Percentiles rank a stretch among this genome's conserved stretches.
These are phyloP conservation scores for Pichia pseudocactophila DNA, from an alignment of 805 yeast species.

Conservation along the genomic window DNA sequence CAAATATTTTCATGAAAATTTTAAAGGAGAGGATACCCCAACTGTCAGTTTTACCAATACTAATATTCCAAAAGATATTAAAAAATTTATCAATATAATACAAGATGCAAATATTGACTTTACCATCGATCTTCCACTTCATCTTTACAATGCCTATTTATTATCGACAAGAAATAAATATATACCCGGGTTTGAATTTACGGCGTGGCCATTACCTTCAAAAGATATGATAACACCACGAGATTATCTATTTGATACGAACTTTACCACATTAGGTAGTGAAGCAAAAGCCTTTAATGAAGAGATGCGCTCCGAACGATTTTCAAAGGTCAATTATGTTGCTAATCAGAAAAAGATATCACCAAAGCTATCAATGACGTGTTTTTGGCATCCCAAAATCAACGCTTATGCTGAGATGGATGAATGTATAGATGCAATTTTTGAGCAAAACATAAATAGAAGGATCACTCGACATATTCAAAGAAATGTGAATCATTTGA, in stretches of 20 bases:
- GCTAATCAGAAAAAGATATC: background rate
- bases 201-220: conserved; percentile 9
- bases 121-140: conserved; percentile 50
- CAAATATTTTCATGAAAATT: background rate
- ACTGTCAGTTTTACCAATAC: background rate
- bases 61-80: background rate
- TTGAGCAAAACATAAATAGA: conserved; percentile 6
- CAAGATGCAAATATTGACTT: conserved; percentile 40
- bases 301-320: background rate
- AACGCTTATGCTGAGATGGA: conserved; percentile 4
- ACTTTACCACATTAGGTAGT: background rate
- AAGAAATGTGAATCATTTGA: background rate
- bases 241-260: background rate
- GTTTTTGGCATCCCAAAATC: conserved; percentile 7
- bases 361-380: conserved; percentile 4
- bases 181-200: conserved; percentile 4
- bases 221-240: conserved; percentile 7
- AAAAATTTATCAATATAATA: conserved; percentile 15
- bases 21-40: background rate
- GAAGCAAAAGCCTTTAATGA: background rate
- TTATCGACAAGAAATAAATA: conserved; percentile 22
- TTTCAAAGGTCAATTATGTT: conserved; percentile 2
- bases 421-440: conserved; percentile 8
- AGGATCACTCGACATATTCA: conserved; percentile 1
- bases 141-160: conserved; percentile 51